A percentile compares a stretch with the other conserved stretches of the same genome.
These are phyloP conservation scores for Steccherinum ochraceum DNA, from an alignment of 768 basidiomycete species.

Conservation along the genomic window DNA sequence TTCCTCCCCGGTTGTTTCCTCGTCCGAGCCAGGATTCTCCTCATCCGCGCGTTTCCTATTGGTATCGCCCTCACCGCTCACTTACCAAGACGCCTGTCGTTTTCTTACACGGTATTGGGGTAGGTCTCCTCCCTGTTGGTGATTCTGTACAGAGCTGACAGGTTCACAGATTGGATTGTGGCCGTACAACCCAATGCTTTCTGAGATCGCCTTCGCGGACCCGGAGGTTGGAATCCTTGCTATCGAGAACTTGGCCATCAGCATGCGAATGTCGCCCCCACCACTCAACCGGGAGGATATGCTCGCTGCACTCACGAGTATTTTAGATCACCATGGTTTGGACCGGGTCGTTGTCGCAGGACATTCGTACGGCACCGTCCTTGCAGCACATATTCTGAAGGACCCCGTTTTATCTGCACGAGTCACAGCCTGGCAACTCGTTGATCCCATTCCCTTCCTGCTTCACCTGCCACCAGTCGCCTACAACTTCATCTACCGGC, in stretches of 20 bases:
- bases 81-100: conserved; percentile 43
- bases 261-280: conserved; percentile 51
- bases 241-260: conserved; percentile 54
- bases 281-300: conserved; percentile 37
- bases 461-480: conserved; percentile 58
- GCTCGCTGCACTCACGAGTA: conserved; percentile 34
- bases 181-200: conserved; percentile 49
- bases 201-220: conserved; percentile 34
- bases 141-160: conserved; percentile 1
- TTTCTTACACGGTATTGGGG: conserved; percentile 69
- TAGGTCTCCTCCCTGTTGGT: conserved; percentile 23
- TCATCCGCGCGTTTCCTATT: conserved; percentile 32
- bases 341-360: conserved; percentile 37
- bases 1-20: conserved; percentile 47
- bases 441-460: conserved; percentile 63
- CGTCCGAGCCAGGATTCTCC: conserved; percentile 37
- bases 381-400: conserved; percentile 49
- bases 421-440: conserved; percentile 41
- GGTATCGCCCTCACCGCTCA: conserved; percentile 46
- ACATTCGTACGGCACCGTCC: conserved; percentile 60
- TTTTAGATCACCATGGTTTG: conserved; percentile 38
- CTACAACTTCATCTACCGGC: conserved; percentile 60
- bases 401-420: conserved; percentile 23
- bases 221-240: conserved; percentile 53
- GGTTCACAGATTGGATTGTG: conserved; percentile 51